A percentile compares a stretch with the other conserved stretches of the same genome.
phyloP scores from a whole-genome alignment of 805 yeast species.

The Wickerhamiella spandovensis region DNA sequence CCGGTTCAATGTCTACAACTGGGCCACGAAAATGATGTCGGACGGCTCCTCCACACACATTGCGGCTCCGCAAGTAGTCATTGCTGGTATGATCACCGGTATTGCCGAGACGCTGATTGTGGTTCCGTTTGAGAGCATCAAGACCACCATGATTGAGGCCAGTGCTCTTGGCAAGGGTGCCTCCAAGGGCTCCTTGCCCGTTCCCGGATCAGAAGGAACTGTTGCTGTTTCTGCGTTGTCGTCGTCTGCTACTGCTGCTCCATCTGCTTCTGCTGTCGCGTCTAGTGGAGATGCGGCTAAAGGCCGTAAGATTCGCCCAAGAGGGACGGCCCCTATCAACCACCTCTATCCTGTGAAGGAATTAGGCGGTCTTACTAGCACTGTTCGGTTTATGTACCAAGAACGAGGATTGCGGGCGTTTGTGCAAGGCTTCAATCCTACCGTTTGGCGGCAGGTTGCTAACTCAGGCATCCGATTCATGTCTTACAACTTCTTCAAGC shows the following conservation, averaged over 20 bases:
- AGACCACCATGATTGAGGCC: slow-evolving; percentile 60
- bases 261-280: not conserved
- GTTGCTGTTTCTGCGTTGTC: not conserved
- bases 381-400: slow-evolving; percentile 43
- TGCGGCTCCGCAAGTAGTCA: slow-evolving; percentile 61
- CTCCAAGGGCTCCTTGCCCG: slow-evolving; percentile 24
- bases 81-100: slow-evolving; percentile 79
- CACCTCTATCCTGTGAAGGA: slow-evolving; percentile 21
- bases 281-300: not conserved
- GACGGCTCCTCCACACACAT: slow-evolving; percentile 37
- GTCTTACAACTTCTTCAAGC: slow-evolving; percentile 65
- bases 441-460: slow-evolving; percentile 63
- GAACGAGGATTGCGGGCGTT: slow-evolving; percentile 68
- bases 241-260: not conserved
- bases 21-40: slow-evolving; percentile 55
- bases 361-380: slow-evolving; percentile 15
- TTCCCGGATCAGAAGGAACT: slow-evolving; percentile 16
- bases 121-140: slow-evolving; percentile 78
- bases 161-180: slow-evolving; percentile 16
- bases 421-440: slow-evolving; percentile 71
- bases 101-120: slow-evolving; percentile 59
- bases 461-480: slow-evolving; percentile 77
- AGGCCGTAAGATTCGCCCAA: not conserved
- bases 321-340: slow-evolving; percentile 1
- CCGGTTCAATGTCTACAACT: slow-evolving; percentile 61